Base-by-base conservation (phyloP, 2,329 filamentous ascomycete species). In the Calonectria fujianensis region DNA sequence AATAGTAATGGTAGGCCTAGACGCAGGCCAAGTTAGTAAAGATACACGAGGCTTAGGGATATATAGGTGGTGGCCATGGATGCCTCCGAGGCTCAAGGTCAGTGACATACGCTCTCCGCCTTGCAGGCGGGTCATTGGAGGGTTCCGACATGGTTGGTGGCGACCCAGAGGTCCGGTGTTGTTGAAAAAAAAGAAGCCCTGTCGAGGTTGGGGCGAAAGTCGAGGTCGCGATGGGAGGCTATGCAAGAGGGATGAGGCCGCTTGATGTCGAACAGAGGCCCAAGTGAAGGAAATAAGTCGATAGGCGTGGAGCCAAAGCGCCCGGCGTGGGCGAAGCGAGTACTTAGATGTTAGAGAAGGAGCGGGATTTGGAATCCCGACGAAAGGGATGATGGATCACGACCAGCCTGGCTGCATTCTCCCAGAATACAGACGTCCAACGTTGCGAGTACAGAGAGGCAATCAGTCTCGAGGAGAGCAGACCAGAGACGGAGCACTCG, bases 1-100 rank as follows among this genome's bases (percentile, higher is more conserved):
- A 69, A 91, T 90, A 67, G 88, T 91, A 74, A 90, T 90, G 69
- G 89, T 90, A 45, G 89, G 89, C 52, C 89, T 90, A 74, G 29
- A 69, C 50, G 59, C 13, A 74, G 73, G 18, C 39, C 29, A 24
- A 35, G 71, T 80, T 35, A 81, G 79, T 57, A 78, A 59, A 67
- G 59, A 59, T 57, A 27, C 20, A 29, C 48, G 61, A 70, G 74
- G 67, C 59, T 48, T 29, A 48, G 52, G 74, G 66, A 76, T 74
- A 77, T 71, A 72, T 51, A 59, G 45, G 39, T 18, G 35, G 35
- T 6, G 35, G 57, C 35, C 2, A 20, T n/a, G 66, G 69, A 69
- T 72, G 73, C 73, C 70, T 69, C 70, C 24, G 27, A 32, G 45
- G 31, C 35, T 24, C 52, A 67, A 59, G 73, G 66, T 59, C 70